phyloP scores from a whole-genome alignment of 2,329 filamentous ascomycete species.

The Cladosporium sp. region DNA sequence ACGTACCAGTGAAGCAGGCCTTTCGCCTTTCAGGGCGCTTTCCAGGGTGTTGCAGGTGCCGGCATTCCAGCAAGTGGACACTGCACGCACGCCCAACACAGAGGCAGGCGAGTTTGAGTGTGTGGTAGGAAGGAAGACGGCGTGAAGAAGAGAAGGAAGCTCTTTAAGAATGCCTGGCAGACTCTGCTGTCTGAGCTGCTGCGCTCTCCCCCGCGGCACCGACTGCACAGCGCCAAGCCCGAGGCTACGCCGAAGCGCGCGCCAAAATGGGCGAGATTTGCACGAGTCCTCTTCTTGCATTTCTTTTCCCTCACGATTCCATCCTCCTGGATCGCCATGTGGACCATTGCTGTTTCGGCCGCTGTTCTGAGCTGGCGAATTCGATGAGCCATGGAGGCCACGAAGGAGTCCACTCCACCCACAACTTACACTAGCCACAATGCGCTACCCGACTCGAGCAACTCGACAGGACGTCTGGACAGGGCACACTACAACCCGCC shows the following conservation, averaged over 20 bases:
- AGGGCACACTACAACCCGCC: slow-evolving; percentile 81
- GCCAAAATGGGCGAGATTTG: not conserved
- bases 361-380: slow-evolving; percentile 31
- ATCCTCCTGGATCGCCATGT: slow-evolving; percentile 28
- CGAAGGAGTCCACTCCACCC: slow-evolving; percentile 12
- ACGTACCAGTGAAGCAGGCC: slow-evolving; percentile 12
- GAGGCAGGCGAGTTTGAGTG: slow-evolving; percentile 7
- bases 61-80: slow-evolving; percentile 14
- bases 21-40: not conserved
- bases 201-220: slow-evolving; percentile 6
- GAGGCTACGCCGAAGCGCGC: not conserved
- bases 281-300: slow-evolving; percentile 14
- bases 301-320: slow-evolving; percentile 3
- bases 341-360: slow-evolving; percentile 30
- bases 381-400: slow-evolving; percentile 31
- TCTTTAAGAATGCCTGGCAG: slow-evolving; percentile 18
- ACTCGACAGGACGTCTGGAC: slow-evolving; percentile 22
- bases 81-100: slow-evolving; percentile 10
- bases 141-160: slow-evolving; percentile 10
- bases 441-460: slow-evolving; percentile 19
- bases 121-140: slow-evolving; percentile 11
- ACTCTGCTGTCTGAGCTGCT: slow-evolving; percentile 15
- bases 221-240: not conserved
- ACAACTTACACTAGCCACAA: not conserved
- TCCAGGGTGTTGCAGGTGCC: slow-evolving; percentile 10